Evolutionary conservation across 371 early-diverging fungal species (phyloP), one percentile per base, ranked within the genome.

Genomic region (Rhizopus arrhizus): DNA sequence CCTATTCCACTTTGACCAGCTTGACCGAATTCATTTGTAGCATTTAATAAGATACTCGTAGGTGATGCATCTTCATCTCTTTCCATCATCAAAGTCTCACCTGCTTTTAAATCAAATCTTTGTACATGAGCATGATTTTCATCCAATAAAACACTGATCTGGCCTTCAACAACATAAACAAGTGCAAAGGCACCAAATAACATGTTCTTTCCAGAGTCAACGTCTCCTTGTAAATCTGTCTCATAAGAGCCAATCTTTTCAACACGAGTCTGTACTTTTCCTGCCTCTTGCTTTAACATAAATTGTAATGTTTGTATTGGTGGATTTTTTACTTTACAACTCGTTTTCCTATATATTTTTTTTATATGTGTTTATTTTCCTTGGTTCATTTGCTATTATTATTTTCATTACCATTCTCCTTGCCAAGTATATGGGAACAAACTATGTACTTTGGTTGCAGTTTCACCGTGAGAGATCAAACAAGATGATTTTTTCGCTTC

Each of bases 371-470:
- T 28, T 43, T 8, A 22, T 38, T 47, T 46, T 41, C 22, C 22
- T 47, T 9, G 12, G 32, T 16, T 28, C 28, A 45, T 43, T 15
- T 12, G 31, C 33, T 13, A 5, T 31, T 35, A 32, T n/a, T 31
- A 34, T 33, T 66, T 49, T 13, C 72, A 75, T 50, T 78, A 81
- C 81, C 83, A 80, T 62, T 85, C 84, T 12, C 85, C 86, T 48
- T 69, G 65, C 74, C 85, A 89, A 13, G 80, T 74, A 64, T 89
- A 89, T 12, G 89, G 89, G 43, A 83, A 80, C 38, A 86, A 55
- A 2, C 84, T 85, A 32, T 81, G 74, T 52, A 87, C 65, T 1
- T 77, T 80, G 7, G 80, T 73, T 11, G 69, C 75, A 54, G 82
- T 85, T 33, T 84, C 77, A 35, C 85, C 88, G 54, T 81, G 82